Evolutionary conservation across 108 stramenopile genomes (phyloP).

Genomic region (Cylindrotheca closterium): DNA sequence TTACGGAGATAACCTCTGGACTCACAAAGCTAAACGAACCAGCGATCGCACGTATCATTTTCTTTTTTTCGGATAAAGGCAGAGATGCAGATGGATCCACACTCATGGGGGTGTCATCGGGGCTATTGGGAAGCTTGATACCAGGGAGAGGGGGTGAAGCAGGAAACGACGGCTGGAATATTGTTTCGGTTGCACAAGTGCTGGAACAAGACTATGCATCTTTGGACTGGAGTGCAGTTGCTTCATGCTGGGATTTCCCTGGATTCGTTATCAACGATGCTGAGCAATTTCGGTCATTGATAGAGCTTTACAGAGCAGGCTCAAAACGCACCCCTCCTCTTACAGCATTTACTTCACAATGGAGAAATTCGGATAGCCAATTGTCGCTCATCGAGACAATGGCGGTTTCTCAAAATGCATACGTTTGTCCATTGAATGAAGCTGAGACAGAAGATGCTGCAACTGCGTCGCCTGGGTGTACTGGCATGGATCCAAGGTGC

Average conservation of each 20-base stretch:
- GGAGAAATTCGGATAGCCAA: slow-evolving; percentile 83
- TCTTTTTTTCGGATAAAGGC: slow-evolving; percentile 73
- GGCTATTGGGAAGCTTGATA: slow-evolving; percentile 54
- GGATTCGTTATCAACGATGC: slow-evolving; percentile 78
- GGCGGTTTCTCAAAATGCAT: slow-evolving; percentile 59
- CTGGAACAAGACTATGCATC: slow-evolving; percentile 77
- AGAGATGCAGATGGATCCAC: slow-evolving; percentile 38
- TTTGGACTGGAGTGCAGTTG: slow-evolving; percentile 81
- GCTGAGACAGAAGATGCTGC: slow-evolving; percentile 74
- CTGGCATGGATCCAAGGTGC: slow-evolving; percentile 57
- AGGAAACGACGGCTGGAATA: slow-evolving; percentile 74
- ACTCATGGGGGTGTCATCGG: slow-evolving; percentile 48
- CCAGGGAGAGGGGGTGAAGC: slow-evolving; percentile 35
- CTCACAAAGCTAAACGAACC: slow-evolving; percentile 61
- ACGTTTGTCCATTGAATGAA: slow-evolving; percentile 62
- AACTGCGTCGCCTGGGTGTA: slow-evolving; percentile 42
- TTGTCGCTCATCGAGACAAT: slow-evolving; percentile 73
- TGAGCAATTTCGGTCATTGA: slow-evolving; percentile 63
- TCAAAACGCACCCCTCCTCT: slow-evolving; percentile 63
- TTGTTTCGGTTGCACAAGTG: slow-evolving; percentile 80
- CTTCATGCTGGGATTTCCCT: slow-evolving; percentile 80
- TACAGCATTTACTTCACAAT: slow-evolving; percentile 56
- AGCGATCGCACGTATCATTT: slow-evolving; percentile 76
- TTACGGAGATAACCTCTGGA: slow-evolving; percentile 48
- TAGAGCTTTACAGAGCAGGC: slow-evolving; percentile 79